phyloP scores from a whole-genome alignment of 805 yeast species.

The Wickerhamiella allomyrinae region DNA sequence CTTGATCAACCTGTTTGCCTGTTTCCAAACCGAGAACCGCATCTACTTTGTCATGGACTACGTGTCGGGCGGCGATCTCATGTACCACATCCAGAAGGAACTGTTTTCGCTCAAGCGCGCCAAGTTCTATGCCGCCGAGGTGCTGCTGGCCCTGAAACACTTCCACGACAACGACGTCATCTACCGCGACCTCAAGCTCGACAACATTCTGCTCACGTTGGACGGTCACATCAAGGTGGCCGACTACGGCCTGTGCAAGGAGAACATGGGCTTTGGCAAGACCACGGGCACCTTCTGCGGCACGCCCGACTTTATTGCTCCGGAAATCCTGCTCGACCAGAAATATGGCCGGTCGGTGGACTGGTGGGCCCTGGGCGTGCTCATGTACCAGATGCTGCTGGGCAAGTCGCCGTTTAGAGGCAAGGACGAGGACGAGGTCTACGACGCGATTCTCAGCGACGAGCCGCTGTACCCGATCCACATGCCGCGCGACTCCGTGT shows the following conservation, averaged over 20 bases:
- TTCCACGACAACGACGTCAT: constrained; percentile 93
- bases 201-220: constrained; percentile 76
- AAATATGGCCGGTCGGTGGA: constrained; percentile 89
- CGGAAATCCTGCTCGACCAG: constrained; percentile 88
- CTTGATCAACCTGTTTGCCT: constrained; percentile 76
- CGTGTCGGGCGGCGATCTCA: constrained; percentile 93
- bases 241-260: constrained; percentile 95
- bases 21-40: constrained; percentile 96
- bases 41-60: constrained; percentile 98
- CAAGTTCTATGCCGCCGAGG: constrained; percentile 95
- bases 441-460: constrained; percentile 89
- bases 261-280: constrained; percentile 69
- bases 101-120: constrained; percentile 83
- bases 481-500: constrained; percentile 94
- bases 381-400: constrained; percentile 87
- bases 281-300: constrained; percentile 86
- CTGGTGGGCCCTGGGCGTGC: constrained; percentile 99
- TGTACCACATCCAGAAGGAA: constrained; percentile 97
- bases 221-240: constrained; percentile 94
- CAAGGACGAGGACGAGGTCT: constrained; percentile 92
- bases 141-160: constrained; percentile 74
- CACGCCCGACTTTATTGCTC: constrained; percentile 99
- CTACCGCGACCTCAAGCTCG: constrained; percentile 91
- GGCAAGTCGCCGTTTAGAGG: constrained; percentile 97
- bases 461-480: constrained; percentile 94